Percentiles rank a stretch among this genome's conserved stretches.
These are phyloP conservation scores for Dothistroma pini DNA, from an alignment of 2,329 filamentous ascomycete species.

Conservation along the genomic window DNA sequence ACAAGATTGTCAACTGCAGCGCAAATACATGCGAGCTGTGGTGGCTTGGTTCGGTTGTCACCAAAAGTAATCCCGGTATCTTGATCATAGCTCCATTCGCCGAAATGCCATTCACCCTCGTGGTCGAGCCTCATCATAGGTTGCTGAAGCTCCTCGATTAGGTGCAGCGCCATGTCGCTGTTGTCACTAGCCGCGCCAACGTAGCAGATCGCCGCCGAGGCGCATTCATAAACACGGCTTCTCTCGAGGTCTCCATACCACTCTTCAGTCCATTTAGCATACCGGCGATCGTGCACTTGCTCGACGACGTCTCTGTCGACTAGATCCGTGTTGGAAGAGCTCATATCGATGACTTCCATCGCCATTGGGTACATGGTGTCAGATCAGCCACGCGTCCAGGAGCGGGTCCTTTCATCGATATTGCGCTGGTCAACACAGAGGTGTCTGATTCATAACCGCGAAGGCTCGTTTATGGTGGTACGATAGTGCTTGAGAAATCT, in stretches of 20 bases:
- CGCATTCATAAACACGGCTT: slow-evolving; percentile 5
- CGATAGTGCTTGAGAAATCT: slow-evolving; percentile 8
- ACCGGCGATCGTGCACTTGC: slow-evolving; percentile 1
- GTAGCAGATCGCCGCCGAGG: slow-evolving; percentile 3
- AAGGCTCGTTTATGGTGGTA: neutral
- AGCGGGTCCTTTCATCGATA: slow-evolving; percentile 2
- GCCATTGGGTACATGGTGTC: slow-evolving; percentile 13
- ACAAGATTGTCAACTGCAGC: slow-evolving; percentile 8
- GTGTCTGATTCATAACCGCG: slow-evolving; percentile 11
- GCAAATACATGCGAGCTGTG: neutral
- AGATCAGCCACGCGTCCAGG: slow-evolving; percentile 11
- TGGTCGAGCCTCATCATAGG: slow-evolving; percentile 13
- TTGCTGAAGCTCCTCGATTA: slow-evolving; percentile 7
- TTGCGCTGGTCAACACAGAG: slow-evolving; percentile 8
- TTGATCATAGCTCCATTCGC: slow-evolving; percentile 2
- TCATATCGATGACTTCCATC: slow-evolving; percentile 12
- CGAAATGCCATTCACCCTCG: slow-evolving; percentile 13
- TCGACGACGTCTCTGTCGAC: slow-evolving; percentile 7
- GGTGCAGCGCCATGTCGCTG: slow-evolving; percentile 6
- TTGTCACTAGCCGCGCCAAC: slow-evolving; percentile 8
- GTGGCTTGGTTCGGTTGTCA: slow-evolving; percentile 2
- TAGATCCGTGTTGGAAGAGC: slow-evolving; percentile 8
- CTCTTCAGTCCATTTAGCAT: slow-evolving; percentile 7
- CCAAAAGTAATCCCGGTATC: neutral
- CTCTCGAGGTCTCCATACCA: slow-evolving; percentile 6